Conservation (phyloP, 139 green algal genomes). For the Micractinium sp. region DNA sequence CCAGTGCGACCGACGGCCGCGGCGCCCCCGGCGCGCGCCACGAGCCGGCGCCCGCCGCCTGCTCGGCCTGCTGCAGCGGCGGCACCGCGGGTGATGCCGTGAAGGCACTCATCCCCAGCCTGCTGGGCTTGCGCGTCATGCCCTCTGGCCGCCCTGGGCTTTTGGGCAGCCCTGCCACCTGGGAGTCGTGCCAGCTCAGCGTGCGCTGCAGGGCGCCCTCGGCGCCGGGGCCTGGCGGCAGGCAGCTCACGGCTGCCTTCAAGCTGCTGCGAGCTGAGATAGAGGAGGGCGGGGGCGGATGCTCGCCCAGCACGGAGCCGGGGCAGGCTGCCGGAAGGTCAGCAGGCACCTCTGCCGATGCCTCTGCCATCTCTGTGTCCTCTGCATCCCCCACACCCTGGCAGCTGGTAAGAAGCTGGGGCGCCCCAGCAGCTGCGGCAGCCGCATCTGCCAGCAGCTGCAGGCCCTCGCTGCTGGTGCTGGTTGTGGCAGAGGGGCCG, state of each 20-base stretch:
- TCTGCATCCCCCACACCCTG: not conserved
- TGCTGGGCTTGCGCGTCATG: not conserved
- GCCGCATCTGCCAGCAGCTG: not conserved
- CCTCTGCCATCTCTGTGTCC: not conserved
- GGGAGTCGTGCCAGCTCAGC: not conserved
- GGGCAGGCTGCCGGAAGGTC: too few species aligned
- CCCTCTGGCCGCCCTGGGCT: not conserved
- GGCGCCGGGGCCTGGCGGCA: too few species aligned
- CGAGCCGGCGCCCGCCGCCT: not conserved
- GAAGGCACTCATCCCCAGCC: not conserved
- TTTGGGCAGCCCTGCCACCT: not conserved
- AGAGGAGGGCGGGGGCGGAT: too few species aligned
- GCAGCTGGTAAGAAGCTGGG: not conserved
- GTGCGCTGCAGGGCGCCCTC: not conserved
- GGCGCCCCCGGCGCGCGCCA: not conserved
- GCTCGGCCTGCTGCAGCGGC: not conserved
- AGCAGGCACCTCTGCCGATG: not conserved
- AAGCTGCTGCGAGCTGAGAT: too few species aligned
- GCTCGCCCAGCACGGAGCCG: not conserved
- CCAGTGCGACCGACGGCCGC: not conserved
- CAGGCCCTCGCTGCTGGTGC: not conserved
- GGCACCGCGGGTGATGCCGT: not conserved
- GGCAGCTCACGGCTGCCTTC: too few species aligned
- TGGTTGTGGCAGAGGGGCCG: not conserved
- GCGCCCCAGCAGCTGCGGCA: not conserved